Conservation (phyloP, 768 basidiomycete genomes). For the Russula compacta region DNA sequence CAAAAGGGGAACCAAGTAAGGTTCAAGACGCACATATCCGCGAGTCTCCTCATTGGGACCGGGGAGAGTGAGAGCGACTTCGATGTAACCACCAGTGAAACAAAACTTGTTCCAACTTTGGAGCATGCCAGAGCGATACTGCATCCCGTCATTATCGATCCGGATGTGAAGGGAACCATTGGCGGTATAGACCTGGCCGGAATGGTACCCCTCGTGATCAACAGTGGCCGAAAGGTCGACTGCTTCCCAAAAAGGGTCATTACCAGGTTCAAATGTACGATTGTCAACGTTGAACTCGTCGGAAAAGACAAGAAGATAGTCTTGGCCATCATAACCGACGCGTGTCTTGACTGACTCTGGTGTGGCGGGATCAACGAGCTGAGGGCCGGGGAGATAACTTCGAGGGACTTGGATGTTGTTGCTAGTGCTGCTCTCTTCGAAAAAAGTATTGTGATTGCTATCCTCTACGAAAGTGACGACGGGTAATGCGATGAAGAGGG, state of each 20-base stretch:
- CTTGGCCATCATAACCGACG: conserved; percentile 62
- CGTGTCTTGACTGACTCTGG: conserved; percentile 48
- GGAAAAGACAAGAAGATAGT: conserved; percentile 58
- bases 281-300: conserved; percentile 56
- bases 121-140: conserved; percentile 68
- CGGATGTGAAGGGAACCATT: conserved; percentile 62
- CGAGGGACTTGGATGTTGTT: conserved; percentile 51
- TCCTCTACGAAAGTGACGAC: conserved; percentile 47
- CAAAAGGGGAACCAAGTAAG: neutral
- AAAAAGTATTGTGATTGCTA: conserved; percentile 25
- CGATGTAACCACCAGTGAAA: conserved; percentile 69
- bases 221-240: conserved; percentile 52
- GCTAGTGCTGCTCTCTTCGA: conserved; percentile 41
- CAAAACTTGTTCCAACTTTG: conserved; percentile 91
- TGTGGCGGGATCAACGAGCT: conserved; percentile 63
- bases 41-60: conserved; percentile 44
- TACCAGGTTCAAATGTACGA: conserved; percentile 46
- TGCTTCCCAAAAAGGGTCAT: conserved; percentile 66
- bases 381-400: conserved; percentile 37
- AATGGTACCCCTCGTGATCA: conserved; percentile 74
- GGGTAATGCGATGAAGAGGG: conserved; percentile 78
- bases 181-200: conserved; percentile 52
- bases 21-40: conserved; percentile 34
- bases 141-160: conserved; percentile 52
- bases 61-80: conserved; percentile 52